These are phyloP conservation scores for Suhomyces bokatorum DNA, from an alignment of 1,139 yeast genomes.

Conservation along the genomic window DNA sequence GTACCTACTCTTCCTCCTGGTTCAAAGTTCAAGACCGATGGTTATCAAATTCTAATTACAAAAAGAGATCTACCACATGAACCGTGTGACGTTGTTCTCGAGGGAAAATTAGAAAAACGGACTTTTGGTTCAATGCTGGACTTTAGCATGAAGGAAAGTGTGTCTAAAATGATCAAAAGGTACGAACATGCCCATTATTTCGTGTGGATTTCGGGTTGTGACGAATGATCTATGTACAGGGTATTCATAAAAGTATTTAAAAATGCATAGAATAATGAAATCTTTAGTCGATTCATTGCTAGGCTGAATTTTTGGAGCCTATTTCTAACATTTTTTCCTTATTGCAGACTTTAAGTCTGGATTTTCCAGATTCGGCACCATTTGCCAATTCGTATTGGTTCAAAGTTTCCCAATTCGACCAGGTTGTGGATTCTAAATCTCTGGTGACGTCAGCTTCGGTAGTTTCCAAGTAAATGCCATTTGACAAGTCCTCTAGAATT, in stretches of 20 bases:
- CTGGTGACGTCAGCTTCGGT: constrained; percentile 13
- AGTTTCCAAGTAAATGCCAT: constrained; percentile 37
- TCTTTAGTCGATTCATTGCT: not conserved
- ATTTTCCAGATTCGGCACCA: constrained; percentile 52
- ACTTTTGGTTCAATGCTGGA: not conserved
- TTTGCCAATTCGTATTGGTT: constrained; percentile 51
- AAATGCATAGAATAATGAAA: not conserved
- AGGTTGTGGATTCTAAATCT: constrained; percentile 36
- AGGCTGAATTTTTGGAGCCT: not conserved
- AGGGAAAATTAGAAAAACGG: constrained; percentile 1
- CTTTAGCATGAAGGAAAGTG: not conserved
- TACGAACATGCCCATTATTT: constrained; percentile 39
- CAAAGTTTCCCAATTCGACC: constrained; percentile 75
- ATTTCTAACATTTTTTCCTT: constrained; percentile 49
- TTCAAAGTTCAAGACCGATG: constrained; percentile 44
- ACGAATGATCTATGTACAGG: constrained; percentile 9
- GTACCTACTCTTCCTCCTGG: constrained; percentile 62
- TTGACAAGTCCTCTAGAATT: constrained; percentile 54
- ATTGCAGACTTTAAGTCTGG: constrained; percentile 57
- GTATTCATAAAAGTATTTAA: not conserved
- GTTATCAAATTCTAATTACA: constrained; percentile 49
- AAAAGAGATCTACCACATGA: constrained; percentile 49
- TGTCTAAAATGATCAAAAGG: constrained; percentile 20
- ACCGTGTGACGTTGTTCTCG: constrained; percentile 31
- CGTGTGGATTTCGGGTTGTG: constrained; percentile 36